Base-by-base conservation (phyloP, 2,329 filamentous ascomycete species). In the Anisogramma anomala region DNA sequence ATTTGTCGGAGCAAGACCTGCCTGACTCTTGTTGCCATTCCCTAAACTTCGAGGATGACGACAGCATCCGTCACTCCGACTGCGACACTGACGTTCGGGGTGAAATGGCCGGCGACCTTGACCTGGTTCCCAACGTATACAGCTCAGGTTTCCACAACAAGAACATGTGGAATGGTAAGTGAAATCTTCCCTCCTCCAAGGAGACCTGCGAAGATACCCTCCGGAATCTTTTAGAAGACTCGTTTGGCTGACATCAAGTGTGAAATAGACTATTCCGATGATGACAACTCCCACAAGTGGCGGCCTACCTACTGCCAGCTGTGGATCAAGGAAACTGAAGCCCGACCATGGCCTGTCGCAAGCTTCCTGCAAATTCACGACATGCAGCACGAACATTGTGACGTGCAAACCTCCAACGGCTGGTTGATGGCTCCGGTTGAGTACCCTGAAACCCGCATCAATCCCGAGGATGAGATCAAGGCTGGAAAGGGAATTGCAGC, bases 341-440 rank as follows among this genome's bases (percentile, higher is more conserved):
- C 33, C 4, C 5, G 1, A 6, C 14, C 13, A n/a, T 27, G 28
- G 3, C 34, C 38, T 20, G 2, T 26, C 3, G 41, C 18, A 10
- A 8, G 4, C 2, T 17, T 35, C 19, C 23, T 36, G 9, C 2
- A 18, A 4, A 10, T 33, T 3, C 26, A 38, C 0, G 8, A 19
- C 8, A 36, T 17, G 4, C 27, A 19, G 4, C 37, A 48, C 33
- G 41, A 42, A 23, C 26, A 46, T 10, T 44, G 46, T 15, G 48
- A 49, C 14, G 22, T 48, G 3, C 19, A 49, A 11, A 22, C 45
- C 23, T 22, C 20, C n/a, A 36, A 34, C 20, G 48, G 48, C 3
- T 11, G 3, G 2, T 28, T 48, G 4, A 36, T 46, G 28, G 6
- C 35, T 7, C 46, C 48, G 20, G 26, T 49, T 7, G 35, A 48